phyloP scores from a whole-genome alignment of 805 yeast genomes.

The Nakazawaea populi region DNA sequence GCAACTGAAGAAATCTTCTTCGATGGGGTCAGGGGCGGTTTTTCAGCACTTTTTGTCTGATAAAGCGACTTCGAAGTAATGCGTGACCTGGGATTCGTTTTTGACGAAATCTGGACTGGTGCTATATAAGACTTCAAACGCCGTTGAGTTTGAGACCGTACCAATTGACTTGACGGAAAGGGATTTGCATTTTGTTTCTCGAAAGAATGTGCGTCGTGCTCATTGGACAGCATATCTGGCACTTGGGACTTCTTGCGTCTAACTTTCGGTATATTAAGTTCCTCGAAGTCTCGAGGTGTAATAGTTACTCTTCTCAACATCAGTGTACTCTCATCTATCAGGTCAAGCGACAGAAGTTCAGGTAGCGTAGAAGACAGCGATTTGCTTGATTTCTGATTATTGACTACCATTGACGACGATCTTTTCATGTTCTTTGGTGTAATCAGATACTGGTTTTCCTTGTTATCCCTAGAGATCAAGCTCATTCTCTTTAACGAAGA shows the following conservation, averaged over 20 bases:
- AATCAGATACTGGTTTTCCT: background rate
- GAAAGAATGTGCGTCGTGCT: too few species aligned
- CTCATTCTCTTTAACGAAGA: constrained; percentile 4
- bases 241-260: background rate
- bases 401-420: background rate
- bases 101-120: too few species aligned
- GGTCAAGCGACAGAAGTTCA: background rate
- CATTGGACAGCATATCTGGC: too few species aligned
- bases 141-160: too few species aligned
- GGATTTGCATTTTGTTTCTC: too few species aligned
- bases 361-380: background rate
- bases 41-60: too few species aligned
- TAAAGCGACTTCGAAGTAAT: too few species aligned
- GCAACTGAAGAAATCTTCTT: constrained; percentile 1
- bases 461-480: background rate
- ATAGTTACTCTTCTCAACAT: background rate
- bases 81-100: too few species aligned
- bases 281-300: background rate
- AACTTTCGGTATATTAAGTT: background rate
- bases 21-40: background rate
- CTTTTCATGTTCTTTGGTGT: background rate
- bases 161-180: too few species aligned
- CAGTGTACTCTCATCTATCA: background rate
- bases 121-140: too few species aligned
- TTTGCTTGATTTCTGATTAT: background rate